Evolutionary conservation across 2,329 filamentous ascomycete species (phyloP).

Genomic region (Macrophomina phaseolina): DNA sequence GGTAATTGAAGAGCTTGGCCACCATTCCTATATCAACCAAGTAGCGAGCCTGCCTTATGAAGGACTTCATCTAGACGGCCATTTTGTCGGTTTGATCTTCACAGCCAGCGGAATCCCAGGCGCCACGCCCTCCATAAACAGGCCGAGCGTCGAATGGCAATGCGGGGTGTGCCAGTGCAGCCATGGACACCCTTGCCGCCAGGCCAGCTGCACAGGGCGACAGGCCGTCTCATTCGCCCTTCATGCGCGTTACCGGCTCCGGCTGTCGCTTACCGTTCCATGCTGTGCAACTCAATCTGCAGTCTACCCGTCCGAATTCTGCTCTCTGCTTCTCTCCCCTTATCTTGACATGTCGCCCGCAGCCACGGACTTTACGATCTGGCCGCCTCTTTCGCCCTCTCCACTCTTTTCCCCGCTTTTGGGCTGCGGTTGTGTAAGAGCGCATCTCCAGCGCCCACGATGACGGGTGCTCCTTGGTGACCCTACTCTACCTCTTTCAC

Average conservation of each 20-base stretch:
- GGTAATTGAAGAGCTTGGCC: background rate
- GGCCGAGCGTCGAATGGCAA: background rate
- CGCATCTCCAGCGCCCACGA: background rate
- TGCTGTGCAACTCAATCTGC: conserved; percentile 20
- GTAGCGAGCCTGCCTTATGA: background rate
- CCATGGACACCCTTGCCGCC: conserved; percentile 4
- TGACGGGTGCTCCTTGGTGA: conserved; percentile 1
- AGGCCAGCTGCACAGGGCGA: background rate
- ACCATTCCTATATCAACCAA: background rate
- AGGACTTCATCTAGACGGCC: background rate
- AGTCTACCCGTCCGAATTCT: background rate
- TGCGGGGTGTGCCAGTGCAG: background rate
- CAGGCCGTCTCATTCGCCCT: conserved; percentile 16
- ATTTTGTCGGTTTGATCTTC: background rate
- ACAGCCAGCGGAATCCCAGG: background rate
- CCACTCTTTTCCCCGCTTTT: conserved; percentile 6
- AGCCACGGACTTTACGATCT: background rate
- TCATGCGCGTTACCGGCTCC: conserved; percentile 7
- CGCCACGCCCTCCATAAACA: background rate
- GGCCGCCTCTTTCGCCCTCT: background rate
- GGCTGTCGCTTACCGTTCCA: background rate
- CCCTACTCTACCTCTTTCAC: background rate
- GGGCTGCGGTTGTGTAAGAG: background rate
- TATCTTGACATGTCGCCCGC: conserved; percentile 9
- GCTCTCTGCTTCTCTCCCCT: conserved; percentile 3